Evolutionary conservation across 23 red algal species (phyloP), one percentile per base, ranked within the genome.

Genomic region (Chondrus crispus): DNA sequence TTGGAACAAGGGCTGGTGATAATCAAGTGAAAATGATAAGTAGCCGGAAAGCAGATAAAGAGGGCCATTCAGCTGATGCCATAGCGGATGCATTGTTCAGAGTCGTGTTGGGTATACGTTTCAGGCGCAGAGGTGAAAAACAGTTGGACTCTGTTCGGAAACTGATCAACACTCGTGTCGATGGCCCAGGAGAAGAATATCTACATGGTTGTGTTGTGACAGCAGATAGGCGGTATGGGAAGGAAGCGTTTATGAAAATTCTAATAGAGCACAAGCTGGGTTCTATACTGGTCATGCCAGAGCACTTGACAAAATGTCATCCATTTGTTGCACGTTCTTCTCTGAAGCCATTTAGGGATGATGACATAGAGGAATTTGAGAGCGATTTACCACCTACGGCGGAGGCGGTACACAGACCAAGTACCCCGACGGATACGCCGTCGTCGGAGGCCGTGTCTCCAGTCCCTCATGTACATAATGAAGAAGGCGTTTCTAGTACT

Each of bases 21-120:
- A 76, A 76, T 48, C 71, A 76, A 76, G 71, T 48, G 24, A 76
- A 76, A 38, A 76, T 24, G n/a, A 28, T 76, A 4, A 37, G 71
- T 76, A 24, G 30, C 39, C 24, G 19, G 28, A 76, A 76, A 38
- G 71, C 71, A 26, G 5, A 76, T 48, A 24, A 38, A 5, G 71
- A 76, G 44, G 71, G 71, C 39, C 71, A 76, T 76, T 76, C 66
- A 72, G 66, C 71, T 40, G 71, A 76, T 42, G 39, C 24, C 24
- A 38, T 76, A 26, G 6, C 71, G 24, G 11, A 48, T 5, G 71
- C 71, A 38, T 38, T 76, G 58, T 76, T 76, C 28, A n/a, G 44
- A 20, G 39, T 76, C 71, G 5, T 76, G 28, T 48, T 76, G 37
- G 37, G 28, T 76, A 26, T 76, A 48, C 24, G 71, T 7, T 76